Base-by-base conservation (phyloP, 495 filamentous ascomycete genomes). In the Neurospora sp. region DNA sequence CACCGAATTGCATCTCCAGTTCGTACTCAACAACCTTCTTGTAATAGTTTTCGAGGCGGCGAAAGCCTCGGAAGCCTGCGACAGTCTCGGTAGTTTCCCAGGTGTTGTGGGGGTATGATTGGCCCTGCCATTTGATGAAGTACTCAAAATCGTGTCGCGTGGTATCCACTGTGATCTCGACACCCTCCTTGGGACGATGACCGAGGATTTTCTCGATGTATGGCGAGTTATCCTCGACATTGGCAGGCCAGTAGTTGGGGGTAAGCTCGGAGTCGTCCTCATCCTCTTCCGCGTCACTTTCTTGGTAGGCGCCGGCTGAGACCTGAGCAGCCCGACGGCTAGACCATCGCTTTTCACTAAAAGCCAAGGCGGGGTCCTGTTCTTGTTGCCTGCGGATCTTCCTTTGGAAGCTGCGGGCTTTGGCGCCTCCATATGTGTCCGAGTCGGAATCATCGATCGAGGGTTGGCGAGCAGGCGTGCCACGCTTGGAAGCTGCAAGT, bases 71-170 rank as follows among this genome's bases (percentile, higher is more conserved):
- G 61, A 83, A 83, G 2, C 80, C 82, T 9, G 80, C 78, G 38
- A 97, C 86, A 65, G 82, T 85, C 70, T 93, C 90, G 31, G 90
- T 89, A 0, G 89, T 89, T 81, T 97, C 93, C 96, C 96, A 98
- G 3, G 95, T 96, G 39, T 94, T 90, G 84, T 99, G 96, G 75
- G 94, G 93, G 80, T 98, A 93, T 31, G 96, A 96, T 82, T 93
- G 92, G 74, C 89, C 91, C 81, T 97, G 93, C 96, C 96, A 99
- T 85, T 99, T 99, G 76, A 99, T 94, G 78, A 91, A 93, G 80
- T 93, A 99, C 73, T 97, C 92, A 74, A 94, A 98, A 76, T 97
- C 92, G 71, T 93, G 88, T 74, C 92, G 92, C 27, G 86, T 87
- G 45, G 88, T 74, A 70, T 90, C 84, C n/a, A 81, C 77, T 27